phyloP scores from a whole-genome alignment of 2,329 filamentous ascomycete species.

The Hymenoscyphus linearis region DNA sequence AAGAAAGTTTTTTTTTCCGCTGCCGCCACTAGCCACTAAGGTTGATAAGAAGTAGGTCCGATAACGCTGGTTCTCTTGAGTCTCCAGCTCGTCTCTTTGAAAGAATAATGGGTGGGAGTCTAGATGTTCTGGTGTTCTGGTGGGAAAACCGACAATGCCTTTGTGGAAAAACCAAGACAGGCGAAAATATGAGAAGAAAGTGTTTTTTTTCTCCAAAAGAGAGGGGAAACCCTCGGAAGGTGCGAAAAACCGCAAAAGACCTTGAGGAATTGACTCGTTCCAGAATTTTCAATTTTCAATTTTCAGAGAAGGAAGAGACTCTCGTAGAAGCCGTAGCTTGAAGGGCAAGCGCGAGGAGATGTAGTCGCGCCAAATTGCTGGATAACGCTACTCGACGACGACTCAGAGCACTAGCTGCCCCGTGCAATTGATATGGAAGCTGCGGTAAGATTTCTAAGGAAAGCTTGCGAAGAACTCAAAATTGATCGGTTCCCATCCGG shows the following conservation, averaged over 20 bases:
- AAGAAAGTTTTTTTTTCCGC: background rate
- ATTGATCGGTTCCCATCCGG: background rate
- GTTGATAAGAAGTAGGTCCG: background rate
- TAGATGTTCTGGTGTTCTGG: background rate
- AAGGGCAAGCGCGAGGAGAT: background rate
- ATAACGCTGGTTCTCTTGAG: background rate
- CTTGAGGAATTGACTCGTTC: background rate
- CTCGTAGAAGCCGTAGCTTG: background rate
- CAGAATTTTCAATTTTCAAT: too few relatives aligned
- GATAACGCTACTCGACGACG: background rate
- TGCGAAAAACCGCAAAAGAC: background rate
- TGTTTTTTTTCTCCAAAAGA: background rate
- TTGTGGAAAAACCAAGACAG: background rate
- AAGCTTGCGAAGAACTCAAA: background rate
- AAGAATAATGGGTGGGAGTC: background rate
- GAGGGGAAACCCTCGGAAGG: background rate
- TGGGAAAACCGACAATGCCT: background rate
- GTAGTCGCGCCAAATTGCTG: background rate
- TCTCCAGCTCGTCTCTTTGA: background rate
- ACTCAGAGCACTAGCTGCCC: background rate
- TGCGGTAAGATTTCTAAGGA: too few relatives aligned
- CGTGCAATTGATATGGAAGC: background rate
- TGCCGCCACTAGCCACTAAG: background rate
- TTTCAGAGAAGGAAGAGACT: background rate
- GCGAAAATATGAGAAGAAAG: background rate